Base-by-base conservation (phyloP, 495 filamentous ascomycete genomes). In the Cercophora newfieldiana region DNA sequence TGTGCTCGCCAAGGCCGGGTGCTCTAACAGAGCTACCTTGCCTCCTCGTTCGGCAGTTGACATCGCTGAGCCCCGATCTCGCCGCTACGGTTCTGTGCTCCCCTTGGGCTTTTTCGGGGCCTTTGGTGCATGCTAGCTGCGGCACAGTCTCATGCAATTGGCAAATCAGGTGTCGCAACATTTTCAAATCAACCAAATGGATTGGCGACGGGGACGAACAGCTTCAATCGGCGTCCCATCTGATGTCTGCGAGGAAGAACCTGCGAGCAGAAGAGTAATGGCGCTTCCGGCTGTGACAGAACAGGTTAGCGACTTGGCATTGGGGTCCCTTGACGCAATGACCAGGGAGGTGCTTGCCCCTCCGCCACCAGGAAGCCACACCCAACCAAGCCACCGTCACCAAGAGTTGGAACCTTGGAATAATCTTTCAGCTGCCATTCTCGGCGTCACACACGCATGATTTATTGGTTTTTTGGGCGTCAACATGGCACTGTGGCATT, bases 31-130 rank as follows among this genome's bases (percentile, higher is more conserved):
- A 26, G 21, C 10, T 16, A 60, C 58, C 10, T 48, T 22, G 58
- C 31, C 33, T 44, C 58, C 31, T 14, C 28, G 8, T 19, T 60
- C 58, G 58, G 58, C 58, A 60, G 58, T 60, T 59, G 57, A 3
- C 3, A 18, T 25, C 18, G 55, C 19, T 21, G 50, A 44, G 10
- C 12, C 37, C 10, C 37, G 2, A 4, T 44, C 18, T 44, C 10
- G 4, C 37, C 37, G 18, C 37, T 14, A 14, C 3, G 4, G 10
- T 44, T 22, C 7, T 4, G 1, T n/a, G 51, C 49, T 18, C 22
- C 37, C 37, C 12, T 44, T 2, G 37, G 2, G 37, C 37, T 44
- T 14, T 2, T 4, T 16, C 37, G 37, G 37, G 37, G 37, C 37
- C 10, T n/a, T 14, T 44, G 37, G 37, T 16, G 12, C 37, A 14